These are phyloP conservation scores for Physcomitrellopsis africana DNA, from an alignment of 225 moss, liverwort and hornwort genomes.

Conservation along the genomic window DNA sequence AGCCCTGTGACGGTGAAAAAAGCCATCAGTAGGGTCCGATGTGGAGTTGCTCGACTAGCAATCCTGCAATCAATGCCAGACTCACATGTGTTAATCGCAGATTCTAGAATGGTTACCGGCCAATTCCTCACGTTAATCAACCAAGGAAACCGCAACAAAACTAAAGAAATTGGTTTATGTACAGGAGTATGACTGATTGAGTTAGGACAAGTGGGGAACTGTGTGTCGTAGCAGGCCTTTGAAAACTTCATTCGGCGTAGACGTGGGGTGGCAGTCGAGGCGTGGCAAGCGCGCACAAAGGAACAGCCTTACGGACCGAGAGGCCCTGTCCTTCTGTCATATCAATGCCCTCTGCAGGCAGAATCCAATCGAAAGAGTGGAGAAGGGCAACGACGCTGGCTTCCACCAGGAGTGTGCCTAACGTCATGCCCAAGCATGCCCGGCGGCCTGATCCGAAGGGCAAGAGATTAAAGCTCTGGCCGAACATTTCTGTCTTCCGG, in stretches of 20 bases:
- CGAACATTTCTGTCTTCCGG: slow-evolving; percentile 23
- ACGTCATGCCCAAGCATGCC: slow-evolving; percentile 36
- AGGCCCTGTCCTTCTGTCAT: slow-evolving; percentile 42
- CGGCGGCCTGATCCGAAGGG: slow-evolving; percentile 43
- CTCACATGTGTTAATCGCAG: too few relatives aligned
- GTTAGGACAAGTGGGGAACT: too few relatives aligned
- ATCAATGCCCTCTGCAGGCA: background rate
- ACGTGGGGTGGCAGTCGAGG: slow-evolving; percentile 2
- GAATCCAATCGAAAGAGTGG: slow-evolving; percentile 41
- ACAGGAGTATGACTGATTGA: too few relatives aligned
- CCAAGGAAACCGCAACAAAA: too few relatives aligned
- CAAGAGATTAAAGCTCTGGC: slow-evolving; percentile 33
- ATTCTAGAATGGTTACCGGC: too few relatives aligned
- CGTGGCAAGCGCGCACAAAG: slow-evolving; percentile 32
- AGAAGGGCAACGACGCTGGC: slow-evolving; percentile 38
- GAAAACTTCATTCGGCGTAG: background rate
- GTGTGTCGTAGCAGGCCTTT: too few relatives aligned
- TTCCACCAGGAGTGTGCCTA: slow-evolving; percentile 30
- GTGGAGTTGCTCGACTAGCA: too few relatives aligned
- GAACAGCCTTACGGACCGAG: slow-evolving; percentile 27
- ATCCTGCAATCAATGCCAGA: too few relatives aligned
- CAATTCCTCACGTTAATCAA: too few relatives aligned
- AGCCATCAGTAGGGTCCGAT: too few relatives aligned
- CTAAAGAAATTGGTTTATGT: too few relatives aligned
- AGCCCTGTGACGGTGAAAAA: too few relatives aligned